Conservation (phyloP, 148 eudicot species). For the Salicornia ramosissima region DNA sequence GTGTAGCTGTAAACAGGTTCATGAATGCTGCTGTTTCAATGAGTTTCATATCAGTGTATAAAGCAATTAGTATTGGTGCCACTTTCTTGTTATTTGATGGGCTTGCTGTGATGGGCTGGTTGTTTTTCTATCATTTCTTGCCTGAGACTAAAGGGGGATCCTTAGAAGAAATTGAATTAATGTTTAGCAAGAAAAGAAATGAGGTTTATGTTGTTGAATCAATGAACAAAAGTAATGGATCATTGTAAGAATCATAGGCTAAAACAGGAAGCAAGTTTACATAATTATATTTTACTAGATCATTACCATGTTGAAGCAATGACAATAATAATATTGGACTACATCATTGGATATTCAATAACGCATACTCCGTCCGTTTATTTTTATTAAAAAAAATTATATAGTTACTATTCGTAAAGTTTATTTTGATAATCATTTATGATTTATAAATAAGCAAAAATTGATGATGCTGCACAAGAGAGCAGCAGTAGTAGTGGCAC, state of each 20-base stretch:
- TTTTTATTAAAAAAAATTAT: too few relatives aligned
- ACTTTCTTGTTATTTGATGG: conserved; percentile 65
- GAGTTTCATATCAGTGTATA: conserved; percentile 56
- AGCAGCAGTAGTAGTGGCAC: too few relatives aligned
- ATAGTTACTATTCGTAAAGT: too few relatives aligned
- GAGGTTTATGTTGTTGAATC: background rate
- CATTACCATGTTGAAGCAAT: too few relatives aligned
- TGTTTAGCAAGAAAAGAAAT: conserved; percentile 14
- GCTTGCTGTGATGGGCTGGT: conserved; percentile 47
- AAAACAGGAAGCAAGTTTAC: too few relatives aligned
- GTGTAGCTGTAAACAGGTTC: conserved; percentile 71
- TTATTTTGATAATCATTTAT: too few relatives aligned
- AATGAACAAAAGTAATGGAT: background rate
- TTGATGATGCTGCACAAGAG: too few relatives aligned
- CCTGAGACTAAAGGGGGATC: conserved; percentile 78
- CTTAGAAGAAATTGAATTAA: conserved; percentile 67
- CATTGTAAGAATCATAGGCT: background rate
- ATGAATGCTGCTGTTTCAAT: conserved; percentile 62
- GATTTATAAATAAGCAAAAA: too few relatives aligned
- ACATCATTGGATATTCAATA: too few relatives aligned
- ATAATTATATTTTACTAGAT: too few relatives aligned
- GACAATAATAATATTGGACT: too few relatives aligned
- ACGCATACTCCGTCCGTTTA: too few relatives aligned
- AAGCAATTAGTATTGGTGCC: conserved; percentile 73
- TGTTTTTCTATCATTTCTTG: conserved; percentile 56